Conservation (phyloP, 169 alveolate genomes). For the Perkinsus olseni region DNA sequence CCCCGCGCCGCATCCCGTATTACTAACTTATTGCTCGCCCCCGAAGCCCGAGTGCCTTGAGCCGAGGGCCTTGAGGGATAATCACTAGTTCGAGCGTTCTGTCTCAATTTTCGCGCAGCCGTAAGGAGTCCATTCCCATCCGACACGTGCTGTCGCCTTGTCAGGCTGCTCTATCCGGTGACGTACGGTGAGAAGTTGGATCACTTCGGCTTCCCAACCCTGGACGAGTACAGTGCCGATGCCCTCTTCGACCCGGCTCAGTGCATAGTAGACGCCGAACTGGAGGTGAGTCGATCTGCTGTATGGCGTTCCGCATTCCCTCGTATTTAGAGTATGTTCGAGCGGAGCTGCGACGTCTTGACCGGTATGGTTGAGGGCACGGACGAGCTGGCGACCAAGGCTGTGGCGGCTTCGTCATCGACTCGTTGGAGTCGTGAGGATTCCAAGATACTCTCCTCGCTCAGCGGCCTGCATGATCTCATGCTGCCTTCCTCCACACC, state of each 20-base stretch:
- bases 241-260: not conserved
- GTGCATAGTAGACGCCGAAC: not conserved
- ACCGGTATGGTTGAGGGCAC: not conserved
- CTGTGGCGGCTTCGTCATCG: not conserved
- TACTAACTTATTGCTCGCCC: too few relatives aligned
- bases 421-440: not conserved
- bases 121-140: too few relatives aligned
- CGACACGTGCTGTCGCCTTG: not conserved
- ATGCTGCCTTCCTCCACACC: not conserved
- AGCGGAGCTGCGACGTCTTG: not conserved
- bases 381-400: not conserved
- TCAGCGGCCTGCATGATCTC: not conserved
- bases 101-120: too few relatives aligned
- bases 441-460: not conserved
- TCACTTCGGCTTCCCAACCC: slow-evolving; percentile 1
- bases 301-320: not conserved
- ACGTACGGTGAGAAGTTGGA: not conserved
- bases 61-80: too few relatives aligned
- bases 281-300: not conserved
- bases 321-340: not conserved
- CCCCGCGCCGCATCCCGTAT: too few relatives aligned
- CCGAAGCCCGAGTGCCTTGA: too few relatives aligned
- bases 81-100: too few relatives aligned
- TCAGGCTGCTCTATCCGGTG: not conserved
- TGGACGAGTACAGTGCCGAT: not conserved